Evolutionary conservation across 257 asterid species (phyloP).

Genomic region (Anisodus tanguticus): DNA sequence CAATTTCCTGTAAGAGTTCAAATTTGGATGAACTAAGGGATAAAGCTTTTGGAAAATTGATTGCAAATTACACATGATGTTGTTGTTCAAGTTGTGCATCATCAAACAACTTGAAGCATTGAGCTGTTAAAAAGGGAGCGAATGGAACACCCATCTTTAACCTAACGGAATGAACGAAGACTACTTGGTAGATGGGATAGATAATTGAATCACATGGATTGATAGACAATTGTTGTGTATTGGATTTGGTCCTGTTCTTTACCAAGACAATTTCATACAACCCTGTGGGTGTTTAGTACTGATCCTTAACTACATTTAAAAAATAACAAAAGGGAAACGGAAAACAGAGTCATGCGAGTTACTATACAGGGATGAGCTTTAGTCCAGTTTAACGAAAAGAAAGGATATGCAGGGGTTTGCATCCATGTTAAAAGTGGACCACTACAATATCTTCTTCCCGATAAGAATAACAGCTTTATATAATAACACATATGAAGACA

Average conservation of each 20-base stretch:
- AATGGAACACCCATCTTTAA: neutral
- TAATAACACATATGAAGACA: neutral
- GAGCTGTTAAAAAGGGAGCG: neutral
- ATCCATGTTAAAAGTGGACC: neutral
- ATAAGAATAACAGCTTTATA: neutral
- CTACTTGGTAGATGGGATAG: too few species aligned
- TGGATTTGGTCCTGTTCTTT: too few species aligned
- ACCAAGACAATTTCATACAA: too few species aligned
- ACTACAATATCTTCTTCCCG: neutral
- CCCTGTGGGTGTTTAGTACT: too few species aligned
- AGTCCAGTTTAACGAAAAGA: neutral
- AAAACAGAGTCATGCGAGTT: neutral
- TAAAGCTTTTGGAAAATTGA: neutral
- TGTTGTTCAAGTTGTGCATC: neutral
- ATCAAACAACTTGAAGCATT: neutral
- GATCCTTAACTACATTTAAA: too few species aligned
- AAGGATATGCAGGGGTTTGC: neutral
- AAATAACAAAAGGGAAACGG: too few species aligned
- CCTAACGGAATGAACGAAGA: too few species aligned
- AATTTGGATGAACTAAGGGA: neutral
- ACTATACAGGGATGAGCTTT: neutral
- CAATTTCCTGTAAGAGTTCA: neutral
- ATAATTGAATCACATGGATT: too few species aligned
- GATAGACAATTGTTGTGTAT: too few species aligned
- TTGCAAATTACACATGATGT: neutral